Conservation (phyloP, 176 grass and related monocot species). For the Zea mays region DNA sequence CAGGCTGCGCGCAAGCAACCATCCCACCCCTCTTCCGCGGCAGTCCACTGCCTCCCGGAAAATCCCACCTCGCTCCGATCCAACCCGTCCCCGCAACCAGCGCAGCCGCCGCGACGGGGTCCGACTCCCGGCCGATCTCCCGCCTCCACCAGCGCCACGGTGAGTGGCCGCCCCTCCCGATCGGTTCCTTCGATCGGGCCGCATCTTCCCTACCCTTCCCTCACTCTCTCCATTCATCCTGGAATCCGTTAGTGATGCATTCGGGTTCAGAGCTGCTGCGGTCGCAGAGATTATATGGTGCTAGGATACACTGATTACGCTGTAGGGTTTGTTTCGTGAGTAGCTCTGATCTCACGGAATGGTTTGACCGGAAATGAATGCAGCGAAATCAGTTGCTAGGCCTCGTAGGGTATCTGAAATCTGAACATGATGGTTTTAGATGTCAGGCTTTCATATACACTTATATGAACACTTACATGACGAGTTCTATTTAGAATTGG, state of each 20-base stretch:
- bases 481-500: background rate
- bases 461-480: background rate
- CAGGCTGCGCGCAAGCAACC: slow-evolving; percentile 1
- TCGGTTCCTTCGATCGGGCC: slow-evolving; percentile 15
- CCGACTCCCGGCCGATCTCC: slow-evolving; percentile 31
- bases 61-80: background rate
- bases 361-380: slow-evolving; percentile 2
- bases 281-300: background rate
- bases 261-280: background rate
- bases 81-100: background rate
- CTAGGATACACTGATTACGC: background rate
- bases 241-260: background rate
- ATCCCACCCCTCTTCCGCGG: background rate
- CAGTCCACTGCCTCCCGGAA: background rate
- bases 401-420: background rate
- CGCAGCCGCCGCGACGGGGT: slow-evolving; percentile 11
- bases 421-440: background rate
- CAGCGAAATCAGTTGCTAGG: background rate
- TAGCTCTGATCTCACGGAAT: background rate
- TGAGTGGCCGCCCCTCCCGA: slow-evolving; percentile 12
- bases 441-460: background rate
- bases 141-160: slow-evolving; percentile 16
- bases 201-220: background rate
- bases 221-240: background rate
- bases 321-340: background rate